Evolutionary conservation across 2,329 filamentous ascomycete species (phyloP).

Genomic region (Trichophyton mentagrophytes): DNA sequence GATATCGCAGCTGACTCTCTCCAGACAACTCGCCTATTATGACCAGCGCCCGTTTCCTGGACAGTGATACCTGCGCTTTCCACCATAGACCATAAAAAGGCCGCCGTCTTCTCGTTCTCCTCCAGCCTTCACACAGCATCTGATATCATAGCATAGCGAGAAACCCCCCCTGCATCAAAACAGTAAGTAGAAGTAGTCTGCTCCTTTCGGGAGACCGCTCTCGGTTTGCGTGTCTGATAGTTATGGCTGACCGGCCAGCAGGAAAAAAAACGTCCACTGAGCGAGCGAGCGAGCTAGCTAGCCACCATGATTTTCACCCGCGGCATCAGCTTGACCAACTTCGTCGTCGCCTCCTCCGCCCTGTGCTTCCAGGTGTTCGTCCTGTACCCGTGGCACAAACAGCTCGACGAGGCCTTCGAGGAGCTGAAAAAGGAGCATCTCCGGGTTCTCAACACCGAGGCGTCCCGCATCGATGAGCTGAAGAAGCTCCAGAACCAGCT

Average conservation of each 20-base stretch:
- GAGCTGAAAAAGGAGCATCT: conserved; percentile 46
- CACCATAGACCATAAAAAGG: no score
- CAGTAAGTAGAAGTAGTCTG: background rate
- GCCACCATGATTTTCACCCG: conserved; percentile 35
- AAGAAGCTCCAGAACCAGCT: conserved; percentile 10
- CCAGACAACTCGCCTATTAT: no score
- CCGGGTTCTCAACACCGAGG: conserved; percentile 20
- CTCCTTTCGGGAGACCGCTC: background rate
- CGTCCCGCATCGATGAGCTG: conserved; percentile 9
- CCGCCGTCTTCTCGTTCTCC: no score
- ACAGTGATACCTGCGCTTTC: no score
- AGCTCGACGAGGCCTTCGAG: conserved; percentile 50
- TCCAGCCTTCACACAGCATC: no score
- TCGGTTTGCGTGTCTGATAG: background rate
- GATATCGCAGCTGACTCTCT: no score
- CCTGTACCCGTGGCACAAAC: conserved; percentile 57
- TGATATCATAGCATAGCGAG: no score
- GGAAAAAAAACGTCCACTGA: background rate
- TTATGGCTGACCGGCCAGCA: background rate
- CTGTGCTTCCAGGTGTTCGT: conserved; percentile 57
- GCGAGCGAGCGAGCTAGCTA: background rate
- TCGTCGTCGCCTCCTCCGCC: conserved; percentile 51
- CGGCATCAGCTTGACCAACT: conserved; percentile 50
- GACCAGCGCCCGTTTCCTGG: no score
- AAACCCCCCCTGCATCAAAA: background rate